Base-by-base conservation (phyloP, 1,284 basidiomycete genomes). In the Quambalaria eucalypti region DNA sequence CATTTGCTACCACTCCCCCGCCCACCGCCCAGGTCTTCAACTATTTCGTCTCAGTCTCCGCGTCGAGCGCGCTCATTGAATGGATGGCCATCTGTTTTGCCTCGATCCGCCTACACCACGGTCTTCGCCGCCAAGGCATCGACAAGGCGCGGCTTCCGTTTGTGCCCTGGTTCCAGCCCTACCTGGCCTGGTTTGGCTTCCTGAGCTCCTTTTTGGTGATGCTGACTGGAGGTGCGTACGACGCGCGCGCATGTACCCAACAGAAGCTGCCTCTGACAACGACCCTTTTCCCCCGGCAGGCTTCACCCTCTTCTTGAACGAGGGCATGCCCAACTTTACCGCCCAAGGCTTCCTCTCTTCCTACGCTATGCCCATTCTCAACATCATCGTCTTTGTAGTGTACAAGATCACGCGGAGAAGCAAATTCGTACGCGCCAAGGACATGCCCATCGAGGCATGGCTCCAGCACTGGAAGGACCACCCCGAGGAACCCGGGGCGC, bases 231-330 rank as follows among this genome's bases (percentile, higher is more conserved):
- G n/a, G n/a, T n/a, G n/a, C n/a, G n/a, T n/a, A n/a, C n/a, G n/a
- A n/a, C n/a, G n/a, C n/a, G n/a, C n/a, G n/a, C n/a, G n/a, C n/a
- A n/a, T n/a, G n/a, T n/a, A n/a, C n/a, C n/a, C n/a, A n/a, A n/a
- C n/a, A n/a, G n/a, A n/a, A n/a, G n/a, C n/a, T n/a, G n/a, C n/a
- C 31, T 33, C 31, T 33, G 31, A 33, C 31, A n/a, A n/a, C 31
- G 16, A 33, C 31, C 31, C 31, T 33, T 16, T 16, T 16, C 16
- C 16, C 9, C 31, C 9, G 9, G 12, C 42, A 4, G 42, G 42
- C 42, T 46, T 46, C 42, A 46, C 42, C 42, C 42, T 46, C 42
- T 46, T 46, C 42, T 19, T 46, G 16, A 21, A 21, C 6, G 42
- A 46, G 42, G 42, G 42, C 19, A 14, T 6, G n/a, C 42, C 42